phyloP scores from a whole-genome alignment of 2,329 filamentous ascomycete species.

The Pseudogymnoascus sp. region DNA sequence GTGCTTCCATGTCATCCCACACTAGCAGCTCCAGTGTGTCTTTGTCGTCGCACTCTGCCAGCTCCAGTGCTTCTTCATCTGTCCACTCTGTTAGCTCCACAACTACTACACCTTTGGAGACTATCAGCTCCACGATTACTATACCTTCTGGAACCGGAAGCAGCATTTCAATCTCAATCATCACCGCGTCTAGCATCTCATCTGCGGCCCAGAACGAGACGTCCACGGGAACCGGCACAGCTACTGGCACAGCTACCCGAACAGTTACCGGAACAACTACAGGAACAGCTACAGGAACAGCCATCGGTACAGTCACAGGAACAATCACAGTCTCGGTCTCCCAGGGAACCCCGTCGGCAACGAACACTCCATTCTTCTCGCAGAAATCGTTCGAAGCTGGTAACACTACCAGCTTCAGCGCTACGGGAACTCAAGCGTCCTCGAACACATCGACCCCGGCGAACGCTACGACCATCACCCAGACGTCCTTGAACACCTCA shows the following conservation, averaged over 20 bases:
- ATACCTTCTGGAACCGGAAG: neutral
- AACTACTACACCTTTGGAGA: neutral
- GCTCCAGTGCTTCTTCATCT: neutral
- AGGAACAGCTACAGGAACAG: neutral
- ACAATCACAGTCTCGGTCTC: neutral
- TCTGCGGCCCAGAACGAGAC: neutral
- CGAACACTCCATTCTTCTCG: neutral
- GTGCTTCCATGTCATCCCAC: neutral
- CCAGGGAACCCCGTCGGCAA: neutral
- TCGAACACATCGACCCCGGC: neutral
- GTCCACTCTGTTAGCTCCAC: neutral
- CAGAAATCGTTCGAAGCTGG: conserved; percentile 5
- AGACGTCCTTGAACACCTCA: neutral
- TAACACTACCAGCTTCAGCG: neutral
- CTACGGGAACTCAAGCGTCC: neutral
- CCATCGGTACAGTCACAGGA: neutral
- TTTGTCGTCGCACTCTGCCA: neutral
- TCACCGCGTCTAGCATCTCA: neutral
- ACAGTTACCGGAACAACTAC: neutral
- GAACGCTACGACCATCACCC: neutral
- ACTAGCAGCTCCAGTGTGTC: neutral
- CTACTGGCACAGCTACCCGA: neutral
- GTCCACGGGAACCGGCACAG: neutral
- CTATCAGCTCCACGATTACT: neutral
- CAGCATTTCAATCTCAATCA: neutral